Conservation (phyloP, 2,329 filamentous ascomycete species). For the Hymenoscyphus occultus region DNA sequence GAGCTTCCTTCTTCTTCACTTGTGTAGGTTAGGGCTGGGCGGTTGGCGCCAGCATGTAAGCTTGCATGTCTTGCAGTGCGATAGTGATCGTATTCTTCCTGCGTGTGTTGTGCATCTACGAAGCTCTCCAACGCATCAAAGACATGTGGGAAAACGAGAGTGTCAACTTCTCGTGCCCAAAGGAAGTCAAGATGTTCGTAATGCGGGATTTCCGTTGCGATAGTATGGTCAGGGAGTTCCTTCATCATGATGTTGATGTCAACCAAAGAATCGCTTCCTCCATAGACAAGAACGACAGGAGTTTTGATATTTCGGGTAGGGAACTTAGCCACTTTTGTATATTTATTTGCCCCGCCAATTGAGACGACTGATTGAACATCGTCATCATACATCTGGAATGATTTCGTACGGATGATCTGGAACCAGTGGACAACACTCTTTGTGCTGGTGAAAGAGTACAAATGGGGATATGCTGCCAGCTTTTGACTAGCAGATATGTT, state of each 20-base stretch:
- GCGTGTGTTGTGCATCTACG: constrained; percentile 53
- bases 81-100: constrained; percentile 60
- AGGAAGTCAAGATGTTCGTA: constrained; percentile 98
- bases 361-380: constrained; percentile 77
- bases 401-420: constrained; percentile 94
- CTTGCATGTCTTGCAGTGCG: constrained; percentile 31
- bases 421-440: constrained; percentile 99
- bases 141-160: constrained; percentile 80
- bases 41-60: constrained; percentile 22
- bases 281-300: constrained; percentile 89
- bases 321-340: constrained; percentile 95
- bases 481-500: constrained; percentile 90
- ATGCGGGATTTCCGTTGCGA: constrained; percentile 82
- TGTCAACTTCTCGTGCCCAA: constrained; percentile 84
- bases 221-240: constrained; percentile 79
- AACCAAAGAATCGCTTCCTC: constrained; percentile 88
- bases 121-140: constrained; percentile 82
- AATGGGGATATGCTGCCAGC: constrained; percentile 88
- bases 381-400: constrained; percentile 98
- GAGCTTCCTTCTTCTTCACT: constrained; percentile 28
- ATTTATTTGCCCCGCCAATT: constrained; percentile 69
- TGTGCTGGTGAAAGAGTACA: constrained; percentile 95
- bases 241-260: constrained; percentile 91
- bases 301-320: constrained; percentile 97
- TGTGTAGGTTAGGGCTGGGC: constrained; percentile 17